Evolutionary conservation across 768 basidiomycete species (phyloP), one percentile per base, ranked within the genome.

Genomic region (Mycena vulgaris): DNA sequence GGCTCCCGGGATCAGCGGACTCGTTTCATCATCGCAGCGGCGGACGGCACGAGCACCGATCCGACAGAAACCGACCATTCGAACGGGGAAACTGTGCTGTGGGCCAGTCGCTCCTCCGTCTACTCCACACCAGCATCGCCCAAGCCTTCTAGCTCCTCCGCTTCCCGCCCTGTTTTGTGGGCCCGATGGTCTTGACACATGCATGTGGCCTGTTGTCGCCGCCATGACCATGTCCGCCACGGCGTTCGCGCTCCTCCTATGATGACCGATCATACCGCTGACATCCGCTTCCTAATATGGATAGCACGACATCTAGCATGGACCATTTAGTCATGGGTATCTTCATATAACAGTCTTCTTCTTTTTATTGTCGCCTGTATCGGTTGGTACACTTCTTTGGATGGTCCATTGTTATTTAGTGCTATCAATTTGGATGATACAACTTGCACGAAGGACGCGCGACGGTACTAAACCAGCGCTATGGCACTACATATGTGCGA

Each of bases 21-120:
- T 19, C 92, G 94, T 27, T 95, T 94, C 84, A 83, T 91, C 39
- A 93, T 95, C 75, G 89, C 91, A 4, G 87, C 85, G 37, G 51
- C 85, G 5, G 73, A 78, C 28, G 89, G 88, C 16, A 70, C 79
- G 10, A 82, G 85, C 59, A 84, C 84, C 3, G 75, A 88, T 5
- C 85, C 93, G 0, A 63, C 87, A 21, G 84, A 93, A 14, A 87
- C 79, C 0, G 90, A 94, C 7, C 77, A 81, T 42, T 83, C 88
- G 42, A 83, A 85, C 56, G 88, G 83, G 13, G 70, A 78, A 28
- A 42, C 79, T 17, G 90, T 94, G 49, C 84, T 89, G 1, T 95
- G 91, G 91, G 94, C 84, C 84, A 40, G 76, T 78, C 3, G 75
- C 84, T 21, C 17, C 19, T 11, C 31, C 27, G 21, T 19, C 8